phyloP scores from a whole-genome alignment of 495 filamentous ascomycete genomes.

The Cryomyces antarcticus region DNA sequence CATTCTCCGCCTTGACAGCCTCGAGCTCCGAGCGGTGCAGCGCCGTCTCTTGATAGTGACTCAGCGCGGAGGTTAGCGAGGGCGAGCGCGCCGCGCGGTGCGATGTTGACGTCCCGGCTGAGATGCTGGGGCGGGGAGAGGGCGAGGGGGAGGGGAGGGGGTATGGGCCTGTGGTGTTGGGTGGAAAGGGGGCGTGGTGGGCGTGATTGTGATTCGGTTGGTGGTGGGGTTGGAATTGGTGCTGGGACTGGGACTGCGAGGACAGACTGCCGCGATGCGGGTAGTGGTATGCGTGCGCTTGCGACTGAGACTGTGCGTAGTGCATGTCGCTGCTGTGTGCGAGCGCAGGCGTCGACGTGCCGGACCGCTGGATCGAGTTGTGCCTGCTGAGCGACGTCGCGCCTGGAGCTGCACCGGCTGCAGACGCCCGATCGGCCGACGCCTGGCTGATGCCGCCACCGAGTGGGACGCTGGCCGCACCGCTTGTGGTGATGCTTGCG shows the following conservation, averaged over 20 bases:
- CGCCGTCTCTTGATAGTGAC: constrained; percentile 47
- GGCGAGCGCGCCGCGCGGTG: constrained; percentile 11
- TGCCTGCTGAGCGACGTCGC: constrained; percentile 1
- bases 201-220: background rate
- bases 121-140: no score
- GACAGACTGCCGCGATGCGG: background rate
- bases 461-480: constrained; percentile 1
- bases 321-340: background rate
- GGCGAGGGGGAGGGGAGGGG: no score
- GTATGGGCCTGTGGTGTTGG: no score
- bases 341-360: background rate
- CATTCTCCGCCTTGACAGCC: constrained; percentile 58
- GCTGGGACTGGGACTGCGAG: background rate
- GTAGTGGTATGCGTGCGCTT: background rate
- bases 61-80: constrained; percentile 16
- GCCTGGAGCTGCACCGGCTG: background rate
- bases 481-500: constrained; percentile 16
- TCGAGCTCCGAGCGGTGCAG: constrained; percentile 54
- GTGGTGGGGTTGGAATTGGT: background rate
- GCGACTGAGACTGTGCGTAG: background rate
- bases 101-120: constrained; percentile 13
- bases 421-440: constrained; percentile 6
- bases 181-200: background rate
- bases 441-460: constrained; percentile 6
- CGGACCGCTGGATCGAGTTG: constrained; percentile 1